Evolutionary conservation across 192 early-diverging fungal genomes (phyloP).

Genomic region (Entrophospora sp.): DNA sequence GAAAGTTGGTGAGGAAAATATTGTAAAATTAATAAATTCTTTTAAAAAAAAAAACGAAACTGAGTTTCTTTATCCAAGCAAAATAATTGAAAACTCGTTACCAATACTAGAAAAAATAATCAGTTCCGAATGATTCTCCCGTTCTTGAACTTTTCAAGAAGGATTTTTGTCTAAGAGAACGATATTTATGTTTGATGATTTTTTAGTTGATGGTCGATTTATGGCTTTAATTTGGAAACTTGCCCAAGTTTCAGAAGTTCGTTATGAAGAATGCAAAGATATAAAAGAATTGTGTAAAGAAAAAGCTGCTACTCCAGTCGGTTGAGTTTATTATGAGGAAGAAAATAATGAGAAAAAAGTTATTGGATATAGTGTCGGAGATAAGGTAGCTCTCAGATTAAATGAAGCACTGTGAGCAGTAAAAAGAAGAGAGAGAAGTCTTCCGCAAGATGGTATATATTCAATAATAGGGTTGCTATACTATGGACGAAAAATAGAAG

Average conservation of each 20-base stretch:
- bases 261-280: neutral
- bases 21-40: too few species aligned
- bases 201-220: neutral
- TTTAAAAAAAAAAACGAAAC: too few species aligned
- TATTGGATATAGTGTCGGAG: too few species aligned
- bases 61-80: too few species aligned
- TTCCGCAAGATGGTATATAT: neutral
- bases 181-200: constrained; percentile 13
- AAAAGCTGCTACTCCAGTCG: neutral
- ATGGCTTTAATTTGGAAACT: neutral
- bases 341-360: too few species aligned
- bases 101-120: neutral
- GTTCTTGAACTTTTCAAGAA: constrained; percentile 5
- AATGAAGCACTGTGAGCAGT: neutral
- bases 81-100: too few species aligned
- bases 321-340: neutral
- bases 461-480: neutral
- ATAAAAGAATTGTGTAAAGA: neutral
- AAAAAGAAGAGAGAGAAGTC: neutral
- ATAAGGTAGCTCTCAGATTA: neutral
- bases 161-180: neutral
- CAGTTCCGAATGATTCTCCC: constrained; percentile 1
- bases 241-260: too few species aligned
- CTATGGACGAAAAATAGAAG: neutral
- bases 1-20: neutral